These are phyloP conservation scores for Beauveria varroae DNA, from an alignment of 2,329 filamentous ascomycete genomes.

Conservation along the genomic window DNA sequence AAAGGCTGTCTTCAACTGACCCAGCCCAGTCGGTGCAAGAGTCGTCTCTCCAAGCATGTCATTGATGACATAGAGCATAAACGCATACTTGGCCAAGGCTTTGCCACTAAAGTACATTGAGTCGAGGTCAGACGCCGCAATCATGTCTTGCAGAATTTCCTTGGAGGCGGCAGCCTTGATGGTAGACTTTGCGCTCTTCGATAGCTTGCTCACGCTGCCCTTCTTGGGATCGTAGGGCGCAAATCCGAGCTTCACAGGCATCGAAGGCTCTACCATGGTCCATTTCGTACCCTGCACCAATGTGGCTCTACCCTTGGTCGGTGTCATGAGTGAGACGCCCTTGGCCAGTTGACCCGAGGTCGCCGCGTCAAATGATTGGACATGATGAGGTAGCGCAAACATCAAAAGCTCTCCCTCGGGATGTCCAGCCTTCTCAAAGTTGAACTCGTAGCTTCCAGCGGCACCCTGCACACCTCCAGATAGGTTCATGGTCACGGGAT, in stretches of 20 bases:
- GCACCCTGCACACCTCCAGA: conserved; percentile 53
- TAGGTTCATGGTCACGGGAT: conserved; percentile 56
- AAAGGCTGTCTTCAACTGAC: conserved; percentile 59
- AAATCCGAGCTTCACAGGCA: conserved; percentile 70
- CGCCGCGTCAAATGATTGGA: conserved; percentile 60
- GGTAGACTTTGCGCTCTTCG: conserved; percentile 44
- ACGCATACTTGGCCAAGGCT: conserved; percentile 69
- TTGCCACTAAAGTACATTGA: conserved; percentile 95
- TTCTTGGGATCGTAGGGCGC: conserved; percentile 62
- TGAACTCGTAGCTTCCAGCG: conserved; percentile 64
- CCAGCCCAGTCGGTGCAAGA: conserved; percentile 50
- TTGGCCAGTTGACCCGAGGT: conserved; percentile 44
- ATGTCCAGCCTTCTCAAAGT: conserved; percentile 65
- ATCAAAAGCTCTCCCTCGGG: conserved; percentile 58
- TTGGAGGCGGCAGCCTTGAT: conserved; percentile 57
- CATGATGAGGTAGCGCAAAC: conserved; percentile 83
- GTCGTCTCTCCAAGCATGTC: conserved; percentile 53
- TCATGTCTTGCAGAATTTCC: conserved; percentile 72
- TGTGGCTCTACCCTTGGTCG: conserved; percentile 75
- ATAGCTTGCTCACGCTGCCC: conserved; percentile 39
- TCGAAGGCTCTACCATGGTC: conserved; percentile 66
- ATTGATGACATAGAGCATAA: conserved; percentile 56
- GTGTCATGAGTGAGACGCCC: conserved; percentile 59
- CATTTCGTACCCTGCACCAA: conserved; percentile 66
- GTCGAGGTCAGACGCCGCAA: conserved; percentile 63